phyloP scores from a whole-genome alignment of 495 filamentous ascomycete genomes.

The Barbatosphaeria neglecta region DNA sequence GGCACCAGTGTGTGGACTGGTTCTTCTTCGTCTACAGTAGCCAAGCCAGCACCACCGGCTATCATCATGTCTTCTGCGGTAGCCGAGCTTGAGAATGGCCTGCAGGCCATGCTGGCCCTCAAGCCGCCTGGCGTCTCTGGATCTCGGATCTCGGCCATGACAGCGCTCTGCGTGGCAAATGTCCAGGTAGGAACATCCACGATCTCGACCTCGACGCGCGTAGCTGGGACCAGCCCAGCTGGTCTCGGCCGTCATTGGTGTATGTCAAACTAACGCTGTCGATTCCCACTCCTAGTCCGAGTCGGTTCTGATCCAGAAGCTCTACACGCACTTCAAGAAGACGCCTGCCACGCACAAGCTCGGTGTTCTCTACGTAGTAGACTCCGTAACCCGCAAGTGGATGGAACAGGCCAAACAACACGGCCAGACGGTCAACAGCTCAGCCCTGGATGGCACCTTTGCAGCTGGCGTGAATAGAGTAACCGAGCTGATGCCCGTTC shows the following conservation, averaged over 20 bases:
- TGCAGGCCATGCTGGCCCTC: slow-evolving; percentile 81
- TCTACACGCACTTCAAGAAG: slow-evolving; percentile 96
- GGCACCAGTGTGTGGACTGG: background rate
- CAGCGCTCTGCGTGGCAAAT: slow-evolving; percentile 72
- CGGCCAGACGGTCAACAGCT: slow-evolving; percentile 65
- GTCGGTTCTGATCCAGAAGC: slow-evolving; percentile 87
- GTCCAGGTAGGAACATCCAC: slow-evolving; percentile 66
- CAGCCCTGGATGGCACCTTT: slow-evolving; percentile 79
- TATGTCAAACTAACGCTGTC: slow-evolving; percentile 18
- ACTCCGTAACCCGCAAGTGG: slow-evolving; percentile 98
- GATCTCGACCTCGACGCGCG: too few species aligned
- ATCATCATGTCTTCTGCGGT: slow-evolving; percentile 66
- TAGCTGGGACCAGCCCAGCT: too few species aligned
- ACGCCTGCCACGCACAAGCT: slow-evolving; percentile 90
- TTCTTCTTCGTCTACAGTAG: background rate
- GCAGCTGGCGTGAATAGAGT: slow-evolving; percentile 94
- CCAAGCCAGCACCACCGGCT: slow-evolving; percentile 2
- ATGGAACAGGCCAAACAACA: slow-evolving; percentile 83
- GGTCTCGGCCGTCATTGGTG: too few species aligned
- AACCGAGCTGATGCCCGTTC: slow-evolving; percentile 77
- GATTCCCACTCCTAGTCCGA: slow-evolving; percentile 57
- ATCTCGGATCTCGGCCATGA: slow-evolving; percentile 78
- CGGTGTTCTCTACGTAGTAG: slow-evolving; percentile 99
- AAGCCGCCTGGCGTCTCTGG: slow-evolving; percentile 92
- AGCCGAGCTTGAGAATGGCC: slow-evolving; percentile 78